Evolutionary conservation across 495 filamentous ascomycete genomes (phyloP).

Genomic region (Immersiella caudata): DNA sequence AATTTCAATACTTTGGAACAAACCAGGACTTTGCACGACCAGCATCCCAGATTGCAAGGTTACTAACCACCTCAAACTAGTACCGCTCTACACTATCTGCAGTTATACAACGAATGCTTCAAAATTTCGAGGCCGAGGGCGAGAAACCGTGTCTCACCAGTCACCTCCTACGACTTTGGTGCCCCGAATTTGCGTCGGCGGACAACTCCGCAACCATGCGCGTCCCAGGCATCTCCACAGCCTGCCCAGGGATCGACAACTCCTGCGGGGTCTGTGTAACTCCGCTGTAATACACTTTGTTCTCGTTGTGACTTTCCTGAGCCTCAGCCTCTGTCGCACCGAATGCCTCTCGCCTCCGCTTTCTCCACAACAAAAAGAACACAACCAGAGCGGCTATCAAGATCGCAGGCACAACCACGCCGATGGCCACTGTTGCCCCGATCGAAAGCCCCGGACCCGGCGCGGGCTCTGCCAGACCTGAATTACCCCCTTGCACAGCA

Average conservation of each 20-base stretch:
- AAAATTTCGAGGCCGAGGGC: too few relatives aligned
- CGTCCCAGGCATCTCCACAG: background rate
- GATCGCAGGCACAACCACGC: slow-evolving; percentile 26
- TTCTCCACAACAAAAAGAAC: slow-evolving; percentile 32
- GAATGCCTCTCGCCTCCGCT: background rate
- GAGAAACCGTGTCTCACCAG: too few relatives aligned
- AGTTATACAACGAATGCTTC: too few relatives aligned
- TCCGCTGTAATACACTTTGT: slow-evolving; percentile 11
- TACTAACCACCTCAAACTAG: too few relatives aligned
- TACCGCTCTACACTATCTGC: too few relatives aligned
- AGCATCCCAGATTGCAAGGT: too few relatives aligned
- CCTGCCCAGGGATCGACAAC: background rate
- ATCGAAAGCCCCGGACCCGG: slow-evolving; percentile 19
- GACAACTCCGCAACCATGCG: background rate
- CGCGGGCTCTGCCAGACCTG: background rate
- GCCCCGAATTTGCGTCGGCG: background rate
- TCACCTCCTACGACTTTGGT: background rate
- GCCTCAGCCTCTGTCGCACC: background rate
- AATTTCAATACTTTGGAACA: too few relatives aligned
- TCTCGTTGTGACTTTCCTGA: background rate
- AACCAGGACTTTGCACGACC: too few relatives aligned
- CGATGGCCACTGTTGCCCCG: slow-evolving; percentile 27
- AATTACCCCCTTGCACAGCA: background rate
- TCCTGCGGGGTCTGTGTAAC: background rate
- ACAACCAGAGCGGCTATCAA: slow-evolving; percentile 22